Evolutionary conservation across 805 yeast genomes (phyloP).

Genomic region (Schizosaccharomyces japonicus): DNA sequence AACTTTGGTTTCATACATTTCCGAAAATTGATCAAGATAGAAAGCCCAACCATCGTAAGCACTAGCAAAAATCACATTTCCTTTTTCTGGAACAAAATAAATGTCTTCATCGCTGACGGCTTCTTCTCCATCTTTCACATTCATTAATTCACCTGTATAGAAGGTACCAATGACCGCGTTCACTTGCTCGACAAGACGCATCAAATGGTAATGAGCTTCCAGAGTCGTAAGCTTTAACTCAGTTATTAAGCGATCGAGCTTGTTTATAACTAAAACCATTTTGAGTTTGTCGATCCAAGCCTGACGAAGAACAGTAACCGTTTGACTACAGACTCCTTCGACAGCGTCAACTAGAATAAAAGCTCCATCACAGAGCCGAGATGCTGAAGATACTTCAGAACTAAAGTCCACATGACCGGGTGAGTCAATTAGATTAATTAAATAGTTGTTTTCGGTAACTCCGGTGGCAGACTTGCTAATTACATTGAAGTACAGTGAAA

Average conservation of each 20-base stretch:
- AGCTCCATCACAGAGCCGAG: conserved; percentile 91
- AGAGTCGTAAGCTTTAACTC: conserved; percentile 62
- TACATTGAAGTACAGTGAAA: conserved; percentile 70
- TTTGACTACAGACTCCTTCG: conserved; percentile 95
- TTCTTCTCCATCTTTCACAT: conserved; percentile 31
- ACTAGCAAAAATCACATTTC: conserved; percentile 71
- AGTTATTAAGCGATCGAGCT: conserved; percentile 61
- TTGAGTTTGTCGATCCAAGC: conserved; percentile 83
- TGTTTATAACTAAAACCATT: conserved; percentile 72
- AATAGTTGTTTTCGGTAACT: conserved; percentile 18
- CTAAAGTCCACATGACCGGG: conserved; percentile 99
- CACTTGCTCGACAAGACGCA: conserved; percentile 68
- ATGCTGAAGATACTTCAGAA: conserved; percentile 86
- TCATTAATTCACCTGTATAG: conserved; percentile 78
- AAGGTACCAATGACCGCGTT: conserved; percentile 86
- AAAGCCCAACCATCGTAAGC: conserved; percentile 98
- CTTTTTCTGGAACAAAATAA: conserved; percentile 67
- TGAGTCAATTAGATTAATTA: conserved; percentile 82
- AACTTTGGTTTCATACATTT: conserved; percentile 58
- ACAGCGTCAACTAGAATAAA: conserved; percentile 87
- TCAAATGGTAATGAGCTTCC: conserved; percentile 67
- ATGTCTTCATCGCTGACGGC: conserved; percentile 30
- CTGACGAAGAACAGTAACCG: conserved; percentile 80
- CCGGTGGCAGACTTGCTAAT: background rate
- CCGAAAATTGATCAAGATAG: conserved; percentile 66